These are phyloP conservation scores for Nakazawaea holstii DNA, from an alignment of 805 yeast species.

Conservation along the genomic window DNA sequence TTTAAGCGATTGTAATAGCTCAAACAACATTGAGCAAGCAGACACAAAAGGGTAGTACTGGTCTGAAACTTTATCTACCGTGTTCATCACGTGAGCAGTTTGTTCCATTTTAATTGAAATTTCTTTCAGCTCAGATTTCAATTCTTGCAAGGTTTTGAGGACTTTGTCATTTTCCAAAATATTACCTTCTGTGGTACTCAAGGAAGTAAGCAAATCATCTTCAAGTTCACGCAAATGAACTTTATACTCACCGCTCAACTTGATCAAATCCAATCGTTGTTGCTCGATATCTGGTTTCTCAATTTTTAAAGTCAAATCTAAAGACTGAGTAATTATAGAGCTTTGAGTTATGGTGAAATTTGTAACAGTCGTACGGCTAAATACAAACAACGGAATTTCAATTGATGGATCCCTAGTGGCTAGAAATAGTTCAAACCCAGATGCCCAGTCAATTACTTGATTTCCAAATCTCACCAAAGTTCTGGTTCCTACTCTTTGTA, in stretches of 20 bases:
- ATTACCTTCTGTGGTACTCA: conserved; percentile 53
- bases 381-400: conserved; percentile 45
- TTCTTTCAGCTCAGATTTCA: conserved; percentile 58
- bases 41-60: conserved; percentile 50
- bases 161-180: conserved; percentile 65
- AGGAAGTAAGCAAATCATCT: conserved; percentile 45
- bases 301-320: conserved; percentile 47
- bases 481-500: conserved; percentile 65
- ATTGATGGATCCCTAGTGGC: conserved; percentile 54
- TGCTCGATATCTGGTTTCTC: conserved; percentile 64
- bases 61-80: conserved; percentile 43
- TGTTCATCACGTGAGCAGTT: conserved; percentile 47
- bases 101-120: conserved; percentile 50
- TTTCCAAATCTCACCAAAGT: conserved; percentile 54
- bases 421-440: conserved; percentile 55
- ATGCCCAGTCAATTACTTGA: conserved; percentile 60
- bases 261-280: conserved; percentile 47
- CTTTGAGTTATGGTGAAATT: conserved; percentile 72
- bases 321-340: conserved; percentile 56
- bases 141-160: conserved; percentile 50
- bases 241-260: conserved; percentile 55
- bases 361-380: conserved; percentile 55
- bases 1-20: conserved; percentile 37
- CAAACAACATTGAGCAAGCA: conserved; percentile 46
- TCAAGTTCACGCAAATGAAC: conserved; percentile 53